Conservation (phyloP, 2,329 filamentous ascomycete genomes). For the Beauveria medogensis region DNA sequence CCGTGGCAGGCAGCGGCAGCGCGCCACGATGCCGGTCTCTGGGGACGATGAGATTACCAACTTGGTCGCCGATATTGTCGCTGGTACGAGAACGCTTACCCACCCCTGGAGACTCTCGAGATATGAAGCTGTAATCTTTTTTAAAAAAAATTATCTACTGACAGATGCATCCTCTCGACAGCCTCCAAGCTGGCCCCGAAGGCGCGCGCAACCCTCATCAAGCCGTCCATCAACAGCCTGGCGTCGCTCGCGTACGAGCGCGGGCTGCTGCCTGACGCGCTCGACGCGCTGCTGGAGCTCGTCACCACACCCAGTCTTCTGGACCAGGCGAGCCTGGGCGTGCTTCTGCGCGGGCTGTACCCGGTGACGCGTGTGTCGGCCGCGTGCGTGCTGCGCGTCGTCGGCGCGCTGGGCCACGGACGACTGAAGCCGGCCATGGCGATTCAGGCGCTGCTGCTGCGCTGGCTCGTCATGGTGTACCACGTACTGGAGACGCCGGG, state of each 20-base stretch:
- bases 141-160: background rate
- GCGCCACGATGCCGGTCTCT: slow-evolving; percentile 15
- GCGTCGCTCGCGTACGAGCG: slow-evolving; percentile 56
- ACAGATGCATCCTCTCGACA: slow-evolving; percentile 20
- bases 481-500: slow-evolving; percentile 58
- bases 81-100: slow-evolving; percentile 6
- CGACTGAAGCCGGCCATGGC: slow-evolving; percentile 63
- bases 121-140: too few species aligned
- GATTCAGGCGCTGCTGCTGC: slow-evolving; percentile 63
- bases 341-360: slow-evolving; percentile 66
- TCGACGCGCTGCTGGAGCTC: slow-evolving; percentile 58
- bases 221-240: slow-evolving; percentile 55
- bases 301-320: slow-evolving; percentile 59
- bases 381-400: slow-evolving; percentile 53
- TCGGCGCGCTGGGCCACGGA: slow-evolving; percentile 70
- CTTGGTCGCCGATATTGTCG: slow-evolving; percentile 30
- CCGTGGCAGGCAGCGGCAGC: background rate
- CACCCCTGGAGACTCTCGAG: background rate
- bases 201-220: slow-evolving; percentile 54
- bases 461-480: slow-evolving; percentile 72
- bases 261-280: slow-evolving; percentile 53
- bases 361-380: slow-evolving; percentile 57
- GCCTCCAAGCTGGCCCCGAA: slow-evolving; percentile 57
- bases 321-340: slow-evolving; percentile 65
- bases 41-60: slow-evolving; percentile 26